Evolutionary conservation across 1,139 yeast species (phyloP), one percentile per base, ranked within the genome.

Genomic region (Lodderomyces parapsilosis): DNA sequence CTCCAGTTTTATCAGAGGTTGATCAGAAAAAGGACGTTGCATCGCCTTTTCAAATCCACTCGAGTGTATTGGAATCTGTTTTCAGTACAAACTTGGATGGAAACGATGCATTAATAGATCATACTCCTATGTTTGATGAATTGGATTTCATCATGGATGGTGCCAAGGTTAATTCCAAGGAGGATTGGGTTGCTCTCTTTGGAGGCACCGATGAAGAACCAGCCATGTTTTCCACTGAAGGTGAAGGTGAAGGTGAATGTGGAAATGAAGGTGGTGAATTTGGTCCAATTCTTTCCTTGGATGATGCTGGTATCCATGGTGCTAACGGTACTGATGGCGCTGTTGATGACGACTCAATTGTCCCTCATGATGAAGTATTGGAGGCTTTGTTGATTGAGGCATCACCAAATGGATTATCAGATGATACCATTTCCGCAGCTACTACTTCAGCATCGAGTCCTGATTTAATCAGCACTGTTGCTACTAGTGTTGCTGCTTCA

Each of bases 81-180:
- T 82, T 83, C 57, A 69, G 75, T 55, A 67, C 72, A 49, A 68
- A 75, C 38, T 64, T 74, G 49, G 76, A 70, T 49, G 72, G 63
- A 42, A 27, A 42, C 13, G 73, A 73, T 45, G 52, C 59, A 42
- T 68, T 61, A 45, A 34, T 45, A 17, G 74, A 74, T 45, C 70
- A 76, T 38, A 74, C 85, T 56, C 88, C 90, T 57, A 79, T 83
- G 86, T 82, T 83, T 65, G 82, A 71, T 51, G 80, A 78, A 45
- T 69, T 71, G 50, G 78, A 72, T 50, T 68, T 71, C 50, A 68
- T 71, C 44, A 59, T 71, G 45, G 77, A 71, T 46, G 76, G 78
- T 44, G 62, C 68, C 44, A 74, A 72, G 54, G 57, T 71, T 50
- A 71, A 77, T 54, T 57, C 65, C 39, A 70, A 69, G 52, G 76